phyloP scores from a whole-genome alignment of 2,329 filamentous ascomycete genomes.

The Colletotrichum sp. region DNA sequence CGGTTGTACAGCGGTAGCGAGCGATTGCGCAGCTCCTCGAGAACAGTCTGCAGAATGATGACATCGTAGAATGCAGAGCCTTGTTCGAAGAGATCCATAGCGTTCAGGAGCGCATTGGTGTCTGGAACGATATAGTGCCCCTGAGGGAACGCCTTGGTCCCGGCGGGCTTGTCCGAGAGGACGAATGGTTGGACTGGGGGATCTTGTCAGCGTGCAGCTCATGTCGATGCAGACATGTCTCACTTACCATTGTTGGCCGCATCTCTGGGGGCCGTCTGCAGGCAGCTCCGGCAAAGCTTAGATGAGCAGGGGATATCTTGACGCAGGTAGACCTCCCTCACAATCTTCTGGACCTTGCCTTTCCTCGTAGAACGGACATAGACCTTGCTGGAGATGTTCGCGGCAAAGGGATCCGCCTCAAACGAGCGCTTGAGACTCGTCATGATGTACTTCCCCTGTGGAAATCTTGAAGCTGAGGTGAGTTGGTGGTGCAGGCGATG shows the following conservation, averaged over 20 bases:
- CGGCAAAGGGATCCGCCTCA: constrained; percentile 58
- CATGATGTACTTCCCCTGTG: constrained; percentile 47
- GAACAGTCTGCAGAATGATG: constrained; percentile 92
- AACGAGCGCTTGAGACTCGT: constrained; percentile 68
- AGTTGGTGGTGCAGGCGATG: neutral
- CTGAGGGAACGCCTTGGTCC: constrained; percentile 79
- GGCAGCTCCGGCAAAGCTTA: constrained; percentile 80
- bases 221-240: neutral
- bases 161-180: constrained; percentile 86
- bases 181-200: constrained; percentile 77
- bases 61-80: constrained; percentile 93
- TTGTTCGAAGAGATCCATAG: constrained; percentile 97
- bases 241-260: constrained; percentile 75
- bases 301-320: constrained; percentile 98
- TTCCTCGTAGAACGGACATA: constrained; percentile 94
- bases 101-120: constrained; percentile 93
- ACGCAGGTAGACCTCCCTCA: constrained; percentile 92
- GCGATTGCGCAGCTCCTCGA: constrained; percentile 94
- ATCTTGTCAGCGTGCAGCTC: neutral
- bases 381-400: constrained; percentile 91
- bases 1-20: constrained; percentile 96
- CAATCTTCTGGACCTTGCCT: constrained; percentile 98
- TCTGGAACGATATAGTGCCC: constrained; percentile 96
- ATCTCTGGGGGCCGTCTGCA: constrained; percentile 76
- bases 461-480: neutral